phyloP scores from a whole-genome alignment of 768 basidiomycete species.

The Trametes coccinea region DNA sequence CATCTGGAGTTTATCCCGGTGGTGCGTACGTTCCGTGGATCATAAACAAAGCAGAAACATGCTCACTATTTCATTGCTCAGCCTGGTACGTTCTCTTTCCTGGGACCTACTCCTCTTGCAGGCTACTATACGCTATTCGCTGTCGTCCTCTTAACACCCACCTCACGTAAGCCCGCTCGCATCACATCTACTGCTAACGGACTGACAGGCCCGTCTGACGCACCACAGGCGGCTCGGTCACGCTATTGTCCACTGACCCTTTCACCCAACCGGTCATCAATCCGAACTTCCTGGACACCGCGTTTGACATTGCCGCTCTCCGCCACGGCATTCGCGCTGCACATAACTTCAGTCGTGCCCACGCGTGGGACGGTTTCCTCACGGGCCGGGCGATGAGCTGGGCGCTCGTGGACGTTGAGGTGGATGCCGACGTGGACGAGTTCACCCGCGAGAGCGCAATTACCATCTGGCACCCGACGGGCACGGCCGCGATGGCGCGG shows the following conservation, averaged over 20 bases:
- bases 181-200: no score
- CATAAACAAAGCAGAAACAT: no score
- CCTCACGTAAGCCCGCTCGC: slow-evolving; percentile 22
- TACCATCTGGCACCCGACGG: slow-evolving; percentile 28
- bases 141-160: slow-evolving; percentile 22
- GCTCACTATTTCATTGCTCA: not conserved
- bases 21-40: not conserved
- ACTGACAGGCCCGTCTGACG: slow-evolving; percentile 27
- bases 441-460: slow-evolving; percentile 21
- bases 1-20: slow-evolving; percentile 14
- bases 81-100: not conserved
- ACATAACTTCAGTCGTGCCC: slow-evolving; percentile 9
- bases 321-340: slow-evolving; percentile 17
- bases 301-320: slow-evolving; percentile 33
- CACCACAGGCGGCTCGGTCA: slow-evolving; percentile 31
- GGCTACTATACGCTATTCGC: slow-evolving; percentile 24
- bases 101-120: not conserved
- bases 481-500: slow-evolving; percentile 43
- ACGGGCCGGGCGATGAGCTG: not conserved
- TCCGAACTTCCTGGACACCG: slow-evolving; percentile 28
- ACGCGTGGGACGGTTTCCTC: slow-evolving; percentile 17
- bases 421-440: slow-evolving; percentile 14
- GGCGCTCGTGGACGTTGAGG: slow-evolving; percentile 11
- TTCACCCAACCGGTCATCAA: slow-evolving; percentile 32
- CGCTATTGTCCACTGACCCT: slow-evolving; percentile 27